Evolutionary conservation across 345 rosid genomes (phyloP), one percentile per base, ranked within the genome.

Genomic region (Boechera retrofracta): DNA sequence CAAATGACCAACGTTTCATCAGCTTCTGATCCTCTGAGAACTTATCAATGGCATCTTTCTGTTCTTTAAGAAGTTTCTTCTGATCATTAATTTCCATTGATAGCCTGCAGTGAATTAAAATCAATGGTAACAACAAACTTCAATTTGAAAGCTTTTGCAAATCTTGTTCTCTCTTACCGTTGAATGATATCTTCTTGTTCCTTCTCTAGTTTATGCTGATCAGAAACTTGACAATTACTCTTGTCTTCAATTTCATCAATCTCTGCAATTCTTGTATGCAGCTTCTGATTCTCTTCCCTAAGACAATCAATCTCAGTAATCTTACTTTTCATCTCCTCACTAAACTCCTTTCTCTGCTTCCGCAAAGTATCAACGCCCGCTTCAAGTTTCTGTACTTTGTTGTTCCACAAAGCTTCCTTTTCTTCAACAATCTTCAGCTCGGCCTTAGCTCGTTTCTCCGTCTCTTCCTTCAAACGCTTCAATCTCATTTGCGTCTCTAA

Each of bases 211-310:
- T 21, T 21, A 21, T 21, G 24, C 24, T 21, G 24, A 21, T 21
- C 24, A 21, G 24, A 21, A 5, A 18, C 64, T 18, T 53, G 71
- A 18, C n/a, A n/a, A n/a, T 24, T 56, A 69, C 29, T 69, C 10
- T 9, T 39, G 5, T 32, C 45, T 71, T 60, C 58, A 29, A 16
- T 13, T 69, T 39, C 10, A 48, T 1, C 6, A 15, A 21, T 53
- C 62, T 83, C 86, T 8, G 10, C 10, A 31, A 82, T 59, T 80
- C 69, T 81, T 26, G 51, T 72, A 4, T 39, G 65, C 76, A 83
- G 47, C 44, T 60, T 69, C 24, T 80, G 79, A 12, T 86, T 87
- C 75, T 86, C 91, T 28, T 88, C 88, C 65, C 67, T 84, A 56
- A 87, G 63, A 36, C 29, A 75, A 68, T 51, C 73, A 51, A 21